Conservation (phyloP, 2,329 filamentous ascomycete species). For the Aureobasidium subglaciale region DNA sequence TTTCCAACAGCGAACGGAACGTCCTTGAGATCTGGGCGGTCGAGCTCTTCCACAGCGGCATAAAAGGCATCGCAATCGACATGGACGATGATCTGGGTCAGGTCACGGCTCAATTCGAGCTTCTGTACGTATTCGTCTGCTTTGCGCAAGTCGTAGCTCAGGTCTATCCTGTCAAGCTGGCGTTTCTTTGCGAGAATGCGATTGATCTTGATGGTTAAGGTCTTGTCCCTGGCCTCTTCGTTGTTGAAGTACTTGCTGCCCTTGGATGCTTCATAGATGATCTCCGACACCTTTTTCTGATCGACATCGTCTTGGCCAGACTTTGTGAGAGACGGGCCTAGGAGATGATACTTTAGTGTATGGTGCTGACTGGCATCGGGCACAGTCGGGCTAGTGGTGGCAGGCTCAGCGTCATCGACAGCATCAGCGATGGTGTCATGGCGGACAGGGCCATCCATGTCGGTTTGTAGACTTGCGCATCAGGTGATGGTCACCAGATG, state of each 20-base stretch:
- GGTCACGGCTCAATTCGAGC: constrained; percentile 69
- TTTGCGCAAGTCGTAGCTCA: constrained; percentile 63
- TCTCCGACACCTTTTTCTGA: constrained; percentile 86
- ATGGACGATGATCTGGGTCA: constrained; percentile 81
- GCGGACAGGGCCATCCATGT: constrained; percentile 15
- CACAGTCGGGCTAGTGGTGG: background rate
- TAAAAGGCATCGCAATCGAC: constrained; percentile 98
- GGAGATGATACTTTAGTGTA: constrained; percentile 79
- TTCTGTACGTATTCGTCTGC: constrained; percentile 77
- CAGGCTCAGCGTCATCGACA: background rate
- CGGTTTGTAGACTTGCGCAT: background rate
- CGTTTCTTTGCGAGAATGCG: constrained; percentile 68
- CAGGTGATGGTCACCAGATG: constrained; percentile 14
- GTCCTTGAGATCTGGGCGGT: constrained; percentile 72
- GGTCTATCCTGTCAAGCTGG: constrained; percentile 66
- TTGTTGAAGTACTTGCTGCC: constrained; percentile 94
- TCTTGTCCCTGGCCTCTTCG: constrained; percentile 74
- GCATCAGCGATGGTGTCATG: background rate
- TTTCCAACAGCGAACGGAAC: constrained; percentile 87
- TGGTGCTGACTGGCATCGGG: constrained; percentile 39
- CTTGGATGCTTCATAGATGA: constrained; percentile 95
- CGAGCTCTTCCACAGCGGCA: constrained; percentile 75
- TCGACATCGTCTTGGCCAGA: constrained; percentile 91
- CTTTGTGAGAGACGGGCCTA: constrained; percentile 89
- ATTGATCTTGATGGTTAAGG: constrained; percentile 78